A percentile compares a stretch with the other conserved stretches of the same genome.
Evolutionary conservation across 2,329 filamentous ascomycete genomes (phyloP).

Genomic region (Trichophyton simii): DNA sequence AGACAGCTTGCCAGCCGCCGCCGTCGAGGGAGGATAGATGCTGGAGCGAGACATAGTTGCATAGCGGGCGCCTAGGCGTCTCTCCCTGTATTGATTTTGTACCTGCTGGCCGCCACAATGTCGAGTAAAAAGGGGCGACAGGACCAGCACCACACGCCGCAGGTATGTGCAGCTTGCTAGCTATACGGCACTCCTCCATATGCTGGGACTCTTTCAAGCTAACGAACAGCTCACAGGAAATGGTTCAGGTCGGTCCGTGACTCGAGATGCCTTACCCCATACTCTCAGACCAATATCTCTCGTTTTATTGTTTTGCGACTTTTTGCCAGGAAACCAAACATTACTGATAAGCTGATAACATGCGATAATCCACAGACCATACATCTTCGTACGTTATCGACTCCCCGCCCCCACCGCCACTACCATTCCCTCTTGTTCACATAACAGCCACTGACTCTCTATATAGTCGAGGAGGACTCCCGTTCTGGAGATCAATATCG

Average conservation of each 20-base stretch:
- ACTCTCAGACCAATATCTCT: neutral
- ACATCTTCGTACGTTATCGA: conserved; percentile 24
- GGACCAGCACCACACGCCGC: conserved; percentile 7
- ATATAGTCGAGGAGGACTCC: conserved; percentile 59
- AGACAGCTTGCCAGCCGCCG: neutral
- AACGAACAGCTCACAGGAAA: conserved; percentile 53
- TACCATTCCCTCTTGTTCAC: conserved; percentile 4
- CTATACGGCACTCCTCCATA: too few species aligned
- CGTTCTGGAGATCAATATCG: conserved; percentile 65
- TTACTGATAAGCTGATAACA: conserved; percentile 5
- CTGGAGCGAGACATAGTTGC: neutral
- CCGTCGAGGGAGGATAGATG: neutral
- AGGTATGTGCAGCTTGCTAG: conserved; percentile 7
- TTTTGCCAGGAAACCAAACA: neutral
- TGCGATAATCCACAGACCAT: conserved; percentile 21
- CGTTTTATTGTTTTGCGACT: neutral
- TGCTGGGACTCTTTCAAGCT: neutral
- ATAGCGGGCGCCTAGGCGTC: neutral
- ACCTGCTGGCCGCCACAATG: conserved; percentile 18
- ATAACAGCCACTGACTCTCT: neutral
- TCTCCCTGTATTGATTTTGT: neutral
- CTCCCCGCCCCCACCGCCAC: conserved; percentile 7
- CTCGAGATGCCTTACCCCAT: conserved; percentile 12
- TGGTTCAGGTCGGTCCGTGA: conserved; percentile 96
- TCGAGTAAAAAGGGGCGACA: conserved; percentile 28